phyloP scores from a whole-genome alignment of 164 flowering plant species.

The Hamamelis virginiana region DNA sequence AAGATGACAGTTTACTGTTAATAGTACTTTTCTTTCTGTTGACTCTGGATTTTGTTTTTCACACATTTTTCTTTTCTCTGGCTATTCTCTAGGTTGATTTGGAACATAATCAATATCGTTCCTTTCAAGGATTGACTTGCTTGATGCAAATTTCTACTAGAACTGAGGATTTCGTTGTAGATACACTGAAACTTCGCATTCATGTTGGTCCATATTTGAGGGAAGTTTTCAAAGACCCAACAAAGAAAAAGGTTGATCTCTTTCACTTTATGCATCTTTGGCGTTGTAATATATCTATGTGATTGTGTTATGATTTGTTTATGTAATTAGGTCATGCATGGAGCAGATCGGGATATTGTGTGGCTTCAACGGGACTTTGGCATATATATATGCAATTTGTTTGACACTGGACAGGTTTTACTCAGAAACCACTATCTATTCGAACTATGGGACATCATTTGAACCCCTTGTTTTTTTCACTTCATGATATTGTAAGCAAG shows the following conservation, averaged over 20 bases:
- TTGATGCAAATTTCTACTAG: constrained; percentile 99
- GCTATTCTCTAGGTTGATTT: constrained; percentile 68
- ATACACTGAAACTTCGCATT: constrained; percentile 82
- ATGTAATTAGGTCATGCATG: constrained; percentile 86
- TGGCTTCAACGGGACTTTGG: constrained; percentile 99
- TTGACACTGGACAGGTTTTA: constrained; percentile 96
- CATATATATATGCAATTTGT: constrained; percentile 90
- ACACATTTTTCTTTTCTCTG: background rate
- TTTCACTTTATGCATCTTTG: constrained; percentile 6
- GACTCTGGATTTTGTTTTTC: background rate
- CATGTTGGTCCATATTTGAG: constrained; percentile 88
- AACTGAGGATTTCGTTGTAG: constrained; percentile 89
- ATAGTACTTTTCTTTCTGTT: background rate
- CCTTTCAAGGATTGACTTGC: constrained; percentile 98
- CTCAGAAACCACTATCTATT: background rate
- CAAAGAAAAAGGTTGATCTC: constrained; percentile 70
- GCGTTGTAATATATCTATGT: background rate
- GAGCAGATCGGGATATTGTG: constrained; percentile 86
- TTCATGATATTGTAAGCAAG: background rate
- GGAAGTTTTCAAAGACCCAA: constrained; percentile 88
- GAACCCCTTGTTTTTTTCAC: background rate
- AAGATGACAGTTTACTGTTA: no score
- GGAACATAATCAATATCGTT: constrained; percentile 95
- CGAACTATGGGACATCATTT: background rate
- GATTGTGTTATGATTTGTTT: constrained; percentile 13